phyloP scores from a whole-genome alignment of 768 basidiomycete genomes.

The Paxillus rubicundulus region DNA sequence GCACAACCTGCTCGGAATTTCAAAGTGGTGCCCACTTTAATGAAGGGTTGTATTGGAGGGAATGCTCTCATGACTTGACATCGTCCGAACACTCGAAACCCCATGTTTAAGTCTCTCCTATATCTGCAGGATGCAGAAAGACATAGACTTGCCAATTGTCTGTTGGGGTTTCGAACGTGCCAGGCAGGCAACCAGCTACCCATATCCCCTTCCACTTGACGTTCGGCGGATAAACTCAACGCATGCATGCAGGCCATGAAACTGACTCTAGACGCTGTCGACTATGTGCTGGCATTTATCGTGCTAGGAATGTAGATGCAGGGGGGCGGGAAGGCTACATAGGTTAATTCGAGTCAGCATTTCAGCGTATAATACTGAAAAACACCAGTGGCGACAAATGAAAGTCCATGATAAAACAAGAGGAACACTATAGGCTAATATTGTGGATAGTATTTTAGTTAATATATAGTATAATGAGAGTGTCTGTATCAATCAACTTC shows the following conservation, averaged over 20 bases:
- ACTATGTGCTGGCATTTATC: slow-evolving; percentile 65
- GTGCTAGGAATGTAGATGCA: slow-evolving; percentile 35
- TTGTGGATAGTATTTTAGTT: too few species aligned
- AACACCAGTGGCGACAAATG: too few species aligned
- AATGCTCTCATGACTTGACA: slow-evolving; percentile 67
- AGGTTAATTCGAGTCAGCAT: too few species aligned
- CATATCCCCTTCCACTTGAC: slow-evolving; percentile 86
- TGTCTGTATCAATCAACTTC: too few species aligned
- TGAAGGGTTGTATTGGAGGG: slow-evolving; percentile 88
- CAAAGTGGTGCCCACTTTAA: slow-evolving; percentile 65
- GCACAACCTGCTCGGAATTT: not conserved
- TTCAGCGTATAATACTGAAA: too few species aligned
- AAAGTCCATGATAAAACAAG: too few species aligned
- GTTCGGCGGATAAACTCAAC: slow-evolving; percentile 40
- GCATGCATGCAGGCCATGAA: slow-evolving; percentile 60
- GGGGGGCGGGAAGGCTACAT: slow-evolving; percentile 13
- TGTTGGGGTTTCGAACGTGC: slow-evolving; percentile 75
- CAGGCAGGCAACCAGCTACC: slow-evolving; percentile 81
- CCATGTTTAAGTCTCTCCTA: slow-evolving; percentile 86
- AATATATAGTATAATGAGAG: too few species aligned
- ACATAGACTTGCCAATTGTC: slow-evolving; percentile 77
- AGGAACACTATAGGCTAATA: too few species aligned
- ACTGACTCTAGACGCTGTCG: slow-evolving; percentile 68
- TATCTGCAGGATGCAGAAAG: slow-evolving; percentile 73
- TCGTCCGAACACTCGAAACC: slow-evolving; percentile 82